Base-by-base conservation (phyloP, 108 stramenopile species). In the Aureococcus anophagefferens region DNA sequence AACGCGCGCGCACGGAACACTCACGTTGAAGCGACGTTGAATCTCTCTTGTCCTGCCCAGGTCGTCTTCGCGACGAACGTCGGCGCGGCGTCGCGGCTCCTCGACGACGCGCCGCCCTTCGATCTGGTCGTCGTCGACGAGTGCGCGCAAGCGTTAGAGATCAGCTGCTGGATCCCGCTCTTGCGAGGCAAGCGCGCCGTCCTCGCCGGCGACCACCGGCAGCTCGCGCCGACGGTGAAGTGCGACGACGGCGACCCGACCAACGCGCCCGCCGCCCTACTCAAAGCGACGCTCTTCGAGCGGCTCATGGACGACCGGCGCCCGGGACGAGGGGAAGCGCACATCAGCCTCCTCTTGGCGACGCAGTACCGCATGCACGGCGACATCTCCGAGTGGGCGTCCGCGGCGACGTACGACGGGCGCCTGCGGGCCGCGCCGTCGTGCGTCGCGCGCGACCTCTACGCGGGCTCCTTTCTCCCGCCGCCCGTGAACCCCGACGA, bases 111-210 rank as follows among this genome's bases (percentile, higher is more conserved):
- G 15, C 36, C 65, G 33, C 76, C 63, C 31, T 99, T 99, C 83
- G 98, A 99, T 84, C 75, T 98, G 44, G 93, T 97, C 13, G 79
- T 99, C n/a, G 94, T 99, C 71, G 98, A 99, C 74, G 98, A 99
- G 77, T 97, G 95, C 14, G 98, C 97, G 16, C 96, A 97, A 79
- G 93, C 93, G 18, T 72, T 97, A 70, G 96, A 99, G 69, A 92
- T 92, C 28, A 89, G 90, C 13, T 95, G 94, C 72, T 98, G 96
- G 96, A 91, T 93, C 73, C 92, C 91, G 13, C 84, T 90, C 30
- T 78, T 96, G 33, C 77, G 87, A 35, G 94, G 93, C 17, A 76
- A 77, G 68, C 77, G 86, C 51, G 81, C 92, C 16, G 90, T 98
- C 18, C 83, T 98, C 34, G 97, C 97, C 0, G 89, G 89, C 34